Base-by-base conservation (phyloP, 495 filamentous ascomycete genomes). In the Amphirosellinia nigrospora region DNA sequence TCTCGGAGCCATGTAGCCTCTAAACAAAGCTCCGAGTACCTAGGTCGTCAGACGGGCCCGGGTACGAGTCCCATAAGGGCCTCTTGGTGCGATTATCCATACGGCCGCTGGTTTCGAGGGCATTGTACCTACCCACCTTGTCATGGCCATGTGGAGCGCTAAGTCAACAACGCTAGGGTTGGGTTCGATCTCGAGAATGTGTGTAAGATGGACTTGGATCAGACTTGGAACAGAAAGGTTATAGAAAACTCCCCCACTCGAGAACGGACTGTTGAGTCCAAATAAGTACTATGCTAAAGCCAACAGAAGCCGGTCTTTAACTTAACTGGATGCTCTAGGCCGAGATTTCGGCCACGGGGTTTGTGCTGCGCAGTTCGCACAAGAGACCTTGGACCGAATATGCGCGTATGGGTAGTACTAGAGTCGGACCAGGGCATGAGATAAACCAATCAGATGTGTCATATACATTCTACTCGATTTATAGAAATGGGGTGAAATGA, bases 21-120 rank as follows among this genome's bases (percentile, higher is more conserved):
- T 36, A 36, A 58, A 58, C 11, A 53, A 58, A 58, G 3, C 55
- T 58, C 55, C 55, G 55, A 58, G 55, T 11, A 28, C n/a, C n/a
- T n/a, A n/a, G n/a, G n/a, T n/a, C n/a, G 26, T 3, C 28, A 53
- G 23, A 53, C 16, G 32, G 32, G 16, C 6, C 30, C 16, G 30
- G 55, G 32, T 8, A 34, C 16, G 16, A 58, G 2, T 21, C 16
- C 30, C 38, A 36, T 36, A 10, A 13, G 19, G 16, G 16, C 19
- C 9, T 11, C 55, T 36, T 34, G 53, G 30, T 36, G 30, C 8
- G 9, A 21, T 58, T 36, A 21, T 58, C 55, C 11, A 36, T 11
- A 39, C 13, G 9, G 36, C n/a, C n/a, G 56, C 56, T 39, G 34
- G 36, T 60, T n/a, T 23, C 34, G 56, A 58, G 21, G 55, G 19